Conservation (phyloP, 1,139 yeast genomes). For the Sugiyamaella sp. region DNA sequence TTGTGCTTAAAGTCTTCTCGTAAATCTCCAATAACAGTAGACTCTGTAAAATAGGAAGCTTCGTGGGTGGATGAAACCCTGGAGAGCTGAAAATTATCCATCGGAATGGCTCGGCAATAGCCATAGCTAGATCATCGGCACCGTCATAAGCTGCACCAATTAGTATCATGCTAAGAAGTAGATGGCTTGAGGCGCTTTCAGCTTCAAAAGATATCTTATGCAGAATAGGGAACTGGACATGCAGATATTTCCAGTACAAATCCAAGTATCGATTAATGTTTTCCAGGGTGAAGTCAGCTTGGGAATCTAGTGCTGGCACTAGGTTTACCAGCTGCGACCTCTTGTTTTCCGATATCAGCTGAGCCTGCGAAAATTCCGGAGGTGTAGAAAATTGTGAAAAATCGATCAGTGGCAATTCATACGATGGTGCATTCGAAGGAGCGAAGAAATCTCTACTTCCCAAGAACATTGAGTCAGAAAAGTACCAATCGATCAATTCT, state of each 20-base stretch:
- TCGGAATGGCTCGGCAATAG: constrained; percentile 62
- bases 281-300: constrained; percentile 27
- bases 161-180: constrained; percentile 58
- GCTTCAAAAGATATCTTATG: constrained; percentile 68
- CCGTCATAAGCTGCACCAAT: constrained; percentile 51
- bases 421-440: constrained; percentile 10
- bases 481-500: constrained; percentile 16
- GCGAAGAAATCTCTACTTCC: constrained; percentile 16
- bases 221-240: constrained; percentile 62
- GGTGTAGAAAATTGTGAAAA: constrained; percentile 17
- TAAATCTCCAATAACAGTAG: constrained; percentile 63
- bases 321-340: constrained; percentile 2
- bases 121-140: constrained; percentile 38
- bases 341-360: constrained; percentile 10
- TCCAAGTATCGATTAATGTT: constrained; percentile 24
- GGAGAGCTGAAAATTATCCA: constrained; percentile 60
- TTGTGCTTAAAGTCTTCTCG: constrained; percentile 61
- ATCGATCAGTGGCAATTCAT: constrained; percentile 15
- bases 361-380: constrained; percentile 13
- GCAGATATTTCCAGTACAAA: constrained; percentile 60
- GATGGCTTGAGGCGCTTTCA: constrained; percentile 52
- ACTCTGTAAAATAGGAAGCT: constrained; percentile 68
- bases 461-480: constrained; percentile 16
- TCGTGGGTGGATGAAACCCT: constrained; percentile 59
- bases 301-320: constrained; percentile 29